phyloP scores from a whole-genome alignment of 2,329 filamentous ascomycete species.

The Aspergillus amoenus region DNA sequence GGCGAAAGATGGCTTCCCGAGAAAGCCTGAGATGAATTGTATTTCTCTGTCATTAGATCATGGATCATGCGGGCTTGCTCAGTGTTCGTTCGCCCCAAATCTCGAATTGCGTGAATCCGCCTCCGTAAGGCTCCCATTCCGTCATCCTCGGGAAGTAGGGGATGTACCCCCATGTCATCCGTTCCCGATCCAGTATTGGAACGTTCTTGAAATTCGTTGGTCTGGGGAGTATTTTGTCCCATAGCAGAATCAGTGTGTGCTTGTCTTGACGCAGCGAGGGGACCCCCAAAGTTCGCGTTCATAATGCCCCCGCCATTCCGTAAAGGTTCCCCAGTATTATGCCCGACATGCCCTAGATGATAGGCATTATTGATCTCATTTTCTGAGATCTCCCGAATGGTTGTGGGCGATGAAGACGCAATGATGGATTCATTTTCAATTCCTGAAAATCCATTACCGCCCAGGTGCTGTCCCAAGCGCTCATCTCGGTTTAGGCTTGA shows the following conservation, averaged over 20 bases:
- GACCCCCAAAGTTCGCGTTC: background rate
- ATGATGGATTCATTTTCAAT: constrained; percentile 23
- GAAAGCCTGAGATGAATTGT: constrained; percentile 49
- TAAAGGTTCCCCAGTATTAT: background rate
- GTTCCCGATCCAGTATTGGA: constrained; percentile 8
- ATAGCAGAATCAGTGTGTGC: background rate
- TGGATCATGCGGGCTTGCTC: constrained; percentile 75
- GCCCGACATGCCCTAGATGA: background rate
- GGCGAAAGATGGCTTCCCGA: constrained; percentile 21
- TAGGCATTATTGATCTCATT: constrained; percentile 1
- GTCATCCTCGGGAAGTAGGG: constrained; percentile 69
- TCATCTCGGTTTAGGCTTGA: constrained; percentile 13
- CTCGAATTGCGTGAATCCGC: constrained; percentile 69
- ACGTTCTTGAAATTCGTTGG: background rate
- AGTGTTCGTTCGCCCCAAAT: constrained; percentile 54
- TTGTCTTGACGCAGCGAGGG: background rate
- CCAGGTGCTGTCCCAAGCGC: constrained; percentile 2
- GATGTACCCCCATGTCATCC: constrained; percentile 20
- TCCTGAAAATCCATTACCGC: constrained; percentile 21
- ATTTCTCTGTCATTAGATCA: constrained; percentile 67
- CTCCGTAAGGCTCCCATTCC: constrained; percentile 68
- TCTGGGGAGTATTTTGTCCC: background rate
- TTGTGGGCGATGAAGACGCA: constrained; percentile 13
- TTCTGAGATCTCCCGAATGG: constrained; percentile 14
- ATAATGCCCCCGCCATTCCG: background rate